Conservation (phyloP, 2,329 filamentous ascomycete species). For the Lecanicillium sp. region DNA sequence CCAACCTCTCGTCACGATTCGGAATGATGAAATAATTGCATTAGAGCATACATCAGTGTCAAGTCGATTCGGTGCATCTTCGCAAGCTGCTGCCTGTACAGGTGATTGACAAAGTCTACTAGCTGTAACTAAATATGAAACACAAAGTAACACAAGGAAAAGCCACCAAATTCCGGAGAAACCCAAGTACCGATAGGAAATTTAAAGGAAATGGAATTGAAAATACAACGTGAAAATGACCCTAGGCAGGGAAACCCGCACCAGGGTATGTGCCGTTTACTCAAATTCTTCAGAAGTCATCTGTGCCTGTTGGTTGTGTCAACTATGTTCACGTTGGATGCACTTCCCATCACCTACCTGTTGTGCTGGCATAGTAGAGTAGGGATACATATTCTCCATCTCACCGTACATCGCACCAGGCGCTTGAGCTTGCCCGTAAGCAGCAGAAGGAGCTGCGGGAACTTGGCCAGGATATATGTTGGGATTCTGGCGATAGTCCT, state of each 20-base stretch:
- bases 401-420: conserved; percentile 64
- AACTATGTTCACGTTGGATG: conserved; percentile 4
- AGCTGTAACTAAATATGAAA: not conserved
- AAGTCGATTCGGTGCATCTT: too few relatives aligned
- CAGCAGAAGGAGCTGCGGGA: conserved; percentile 60
- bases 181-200: too few relatives aligned
- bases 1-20: conserved; percentile 68
- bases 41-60: too few relatives aligned
- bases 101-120: not conserved
- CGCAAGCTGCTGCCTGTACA: conserved; percentile 2
- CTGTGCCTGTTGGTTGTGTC: conserved; percentile 24
- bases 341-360: conserved; percentile 51
- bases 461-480: conserved; percentile 78
- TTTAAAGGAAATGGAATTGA: too few relatives aligned
- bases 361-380: conserved; percentile 72
- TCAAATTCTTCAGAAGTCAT: conserved; percentile 40
- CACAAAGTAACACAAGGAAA: not conserved
- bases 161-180: too few relatives aligned
- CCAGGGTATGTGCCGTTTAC: too few relatives aligned
- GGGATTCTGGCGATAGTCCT: conserved; percentile 71
- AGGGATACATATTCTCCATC: conserved; percentile 79
- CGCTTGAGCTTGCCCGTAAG: conserved; percentile 70
- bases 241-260: too few relatives aligned
- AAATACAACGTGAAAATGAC: too few relatives aligned
- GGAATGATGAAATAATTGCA: conserved; percentile 45